Evolutionary conservation across 2,329 filamentous ascomycete genomes (phyloP), one percentile per base, ranked within the genome.

Genomic region (Monascus ruber): DNA sequence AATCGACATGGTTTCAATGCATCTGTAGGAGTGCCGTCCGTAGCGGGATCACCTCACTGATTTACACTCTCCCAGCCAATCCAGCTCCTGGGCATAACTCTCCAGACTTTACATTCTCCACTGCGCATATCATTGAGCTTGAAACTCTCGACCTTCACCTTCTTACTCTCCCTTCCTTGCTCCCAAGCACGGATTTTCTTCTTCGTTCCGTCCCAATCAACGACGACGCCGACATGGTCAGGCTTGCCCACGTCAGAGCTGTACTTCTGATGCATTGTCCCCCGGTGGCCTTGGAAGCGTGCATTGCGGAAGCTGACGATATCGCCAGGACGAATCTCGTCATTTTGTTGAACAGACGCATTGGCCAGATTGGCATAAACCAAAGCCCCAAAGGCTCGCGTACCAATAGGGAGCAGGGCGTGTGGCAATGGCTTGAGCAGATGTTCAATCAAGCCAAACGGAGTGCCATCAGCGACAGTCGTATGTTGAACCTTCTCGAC

Each of bases 161-260:
- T 96, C 63, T 83, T 89, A 60, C 79, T 88, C 68, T 96, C 89
- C 9, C 89, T 72, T 0, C 89, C 89, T 59, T 98, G 91, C 62
- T 96, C 91, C 85, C 86, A 96, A 1, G 82, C 88, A 26, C 88
- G 71, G 25, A 98, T 82, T 72, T 96, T 95, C 74, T 94, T 94
- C 76, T 95, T 94, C 32, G 86, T 94, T 3, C 91, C 91, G 60
- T 98, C 91, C 91, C 91, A 98, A 60, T 98, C 91, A 6, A 86
- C 77, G 4, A 98, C 89, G 2, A 98, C 69, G 2, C 77, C 91
- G 0, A 96, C 89, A 54, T 98, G 91, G 47, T 89, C 74, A 6
- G 76, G 85, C 58, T 85, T 91, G 47, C 87, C 88, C 1, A 95
- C 85, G 50, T 98, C 91, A 38, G 78, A 70, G 36, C 73, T 81